phyloP scores from a whole-genome alignment of 1,284 basidiomycete genomes.

The Abortiporus biennis region DNA sequence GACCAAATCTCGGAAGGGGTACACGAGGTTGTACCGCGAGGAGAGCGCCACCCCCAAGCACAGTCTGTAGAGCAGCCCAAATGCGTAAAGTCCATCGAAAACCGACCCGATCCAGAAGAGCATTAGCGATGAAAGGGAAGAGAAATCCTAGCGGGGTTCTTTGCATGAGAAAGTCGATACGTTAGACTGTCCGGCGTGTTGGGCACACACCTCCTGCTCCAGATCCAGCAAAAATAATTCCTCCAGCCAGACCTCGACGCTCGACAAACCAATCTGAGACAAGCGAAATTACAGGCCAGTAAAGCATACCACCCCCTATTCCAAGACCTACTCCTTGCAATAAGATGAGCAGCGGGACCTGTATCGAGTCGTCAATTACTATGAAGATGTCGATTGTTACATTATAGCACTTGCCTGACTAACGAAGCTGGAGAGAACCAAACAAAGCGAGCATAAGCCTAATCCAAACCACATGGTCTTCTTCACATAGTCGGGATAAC shows the following conservation, averaged over 20 bases:
- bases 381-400: neutral
- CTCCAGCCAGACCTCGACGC: conserved; percentile 33
- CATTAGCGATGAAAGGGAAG: conserved; percentile 5
- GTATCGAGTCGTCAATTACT: conserved; percentile 6
- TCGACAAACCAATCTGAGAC: conserved; percentile 38
- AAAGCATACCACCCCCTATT: conserved; percentile 24
- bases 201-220: conserved; percentile 4
- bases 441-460: conserved; percentile 15
- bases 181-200: conserved; percentile 8
- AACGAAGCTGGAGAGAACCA: conserved; percentile 22
- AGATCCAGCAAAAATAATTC: conserved; percentile 34
- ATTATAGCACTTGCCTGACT: conserved; percentile 12
- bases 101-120: conserved; percentile 1
- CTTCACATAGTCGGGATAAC: conserved; percentile 19
- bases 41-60: neutral
- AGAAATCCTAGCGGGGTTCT: neutral
- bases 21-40: neutral
- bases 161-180: neutral
- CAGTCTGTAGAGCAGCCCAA: neutral
- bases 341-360: conserved; percentile 22
- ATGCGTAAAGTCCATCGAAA: conserved; percentile 3
- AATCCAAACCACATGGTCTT: conserved; percentile 19
- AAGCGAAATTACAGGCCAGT: conserved; percentile 29
- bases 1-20: neutral
- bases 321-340: conserved; percentile 22